Conservation (phyloP, 1,284 basidiomycete genomes). For the Peniophora sp. region DNA sequence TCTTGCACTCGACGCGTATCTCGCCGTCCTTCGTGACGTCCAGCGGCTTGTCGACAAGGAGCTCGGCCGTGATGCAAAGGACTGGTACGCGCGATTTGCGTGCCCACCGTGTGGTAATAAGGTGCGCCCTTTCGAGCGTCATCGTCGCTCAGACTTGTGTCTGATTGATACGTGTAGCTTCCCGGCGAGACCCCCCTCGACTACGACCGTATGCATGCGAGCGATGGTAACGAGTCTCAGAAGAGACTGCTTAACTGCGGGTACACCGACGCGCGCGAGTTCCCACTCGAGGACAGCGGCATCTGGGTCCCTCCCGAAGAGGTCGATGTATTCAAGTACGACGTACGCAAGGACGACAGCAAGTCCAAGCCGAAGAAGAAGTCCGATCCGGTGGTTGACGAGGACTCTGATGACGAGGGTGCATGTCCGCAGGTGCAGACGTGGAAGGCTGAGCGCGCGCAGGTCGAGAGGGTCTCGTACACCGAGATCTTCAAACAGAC, state of each 20-base stretch:
- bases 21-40: too few species aligned
- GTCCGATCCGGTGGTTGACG: not conserved
- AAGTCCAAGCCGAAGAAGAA: not conserved
- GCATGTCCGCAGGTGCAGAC: not conserved
- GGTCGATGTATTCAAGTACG: slow-evolving; percentile 12
- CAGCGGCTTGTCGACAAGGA: not conserved
- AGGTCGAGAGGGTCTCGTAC: not conserved
- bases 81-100: slow-evolving; percentile 11
- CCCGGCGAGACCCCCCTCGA: slow-evolving; percentile 14
- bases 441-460: slow-evolving; percentile 1
- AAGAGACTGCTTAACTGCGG: slow-evolving; percentile 11
- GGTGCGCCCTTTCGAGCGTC: not conserved
- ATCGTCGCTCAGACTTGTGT: not conserved
- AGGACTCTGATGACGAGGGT: not conserved
- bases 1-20: too few species aligned
- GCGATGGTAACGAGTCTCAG: slow-evolving; percentile 28
- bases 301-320: slow-evolving; percentile 8
- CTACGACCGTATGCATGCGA: slow-evolving; percentile 15
- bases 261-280: slow-evolving; percentile 1
- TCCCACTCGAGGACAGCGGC: slow-evolving; percentile 1
- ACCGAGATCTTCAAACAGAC: slow-evolving; percentile 12
- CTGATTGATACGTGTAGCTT: not conserved
- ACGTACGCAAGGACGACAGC: not conserved
- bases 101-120: slow-evolving; percentile 23
- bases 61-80: slow-evolving; percentile 3